Percentiles rank a stretch among this genome's conserved stretches.
Conservation (phyloP, 192 early-diverging fungal species). For the Backusella circina region DNA sequence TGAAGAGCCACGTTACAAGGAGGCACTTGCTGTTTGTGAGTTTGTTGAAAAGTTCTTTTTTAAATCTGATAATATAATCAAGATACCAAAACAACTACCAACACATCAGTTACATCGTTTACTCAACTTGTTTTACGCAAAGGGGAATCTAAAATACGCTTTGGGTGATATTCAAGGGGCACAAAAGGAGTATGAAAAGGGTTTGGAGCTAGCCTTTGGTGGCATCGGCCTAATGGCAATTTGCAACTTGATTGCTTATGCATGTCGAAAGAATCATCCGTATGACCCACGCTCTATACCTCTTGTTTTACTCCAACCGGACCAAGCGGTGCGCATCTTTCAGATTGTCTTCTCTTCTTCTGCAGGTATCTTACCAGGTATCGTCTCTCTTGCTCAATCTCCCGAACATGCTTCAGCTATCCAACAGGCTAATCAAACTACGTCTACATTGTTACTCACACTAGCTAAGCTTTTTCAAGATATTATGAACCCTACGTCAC, state of each 20-base stretch:
- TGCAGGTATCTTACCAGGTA: slow-evolving; percentile 65
- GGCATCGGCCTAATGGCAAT: slow-evolving; percentile 42
- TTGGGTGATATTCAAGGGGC: slow-evolving; percentile 68
- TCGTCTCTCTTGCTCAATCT: slow-evolving; percentile 23
- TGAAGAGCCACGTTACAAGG: slow-evolving; percentile 56
- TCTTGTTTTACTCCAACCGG: slow-evolving; percentile 58
- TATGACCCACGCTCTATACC: slow-evolving; percentile 32
- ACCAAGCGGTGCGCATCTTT: slow-evolving; percentile 56
- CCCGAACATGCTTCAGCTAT: slow-evolving; percentile 9
- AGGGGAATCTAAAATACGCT: slow-evolving; percentile 81
- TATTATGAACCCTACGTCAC: slow-evolving; percentile 42
- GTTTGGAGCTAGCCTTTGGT: slow-evolving; percentile 69
- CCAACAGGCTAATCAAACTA: slow-evolving; percentile 58
- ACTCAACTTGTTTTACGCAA: slow-evolving; percentile 82
- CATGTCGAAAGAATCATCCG: slow-evolving; percentile 4
- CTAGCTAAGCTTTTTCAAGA: slow-evolving; percentile 91
- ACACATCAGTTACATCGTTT: slow-evolving; percentile 67
- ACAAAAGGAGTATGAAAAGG: slow-evolving; percentile 80
- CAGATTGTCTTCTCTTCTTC: slow-evolving; percentile 56
- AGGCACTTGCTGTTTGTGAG: slow-evolving; percentile 82
- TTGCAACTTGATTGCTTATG: slow-evolving; percentile 41
- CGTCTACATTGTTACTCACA: slow-evolving; percentile 71
- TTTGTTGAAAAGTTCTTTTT: slow-evolving; percentile 66
- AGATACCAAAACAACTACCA: slow-evolving; percentile 40
- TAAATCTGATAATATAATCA: slow-evolving; percentile 15